These are phyloP conservation scores for Ogataea dorogensis DNA, from an alignment of 805 yeast species.

Conservation along the genomic window DNA sequence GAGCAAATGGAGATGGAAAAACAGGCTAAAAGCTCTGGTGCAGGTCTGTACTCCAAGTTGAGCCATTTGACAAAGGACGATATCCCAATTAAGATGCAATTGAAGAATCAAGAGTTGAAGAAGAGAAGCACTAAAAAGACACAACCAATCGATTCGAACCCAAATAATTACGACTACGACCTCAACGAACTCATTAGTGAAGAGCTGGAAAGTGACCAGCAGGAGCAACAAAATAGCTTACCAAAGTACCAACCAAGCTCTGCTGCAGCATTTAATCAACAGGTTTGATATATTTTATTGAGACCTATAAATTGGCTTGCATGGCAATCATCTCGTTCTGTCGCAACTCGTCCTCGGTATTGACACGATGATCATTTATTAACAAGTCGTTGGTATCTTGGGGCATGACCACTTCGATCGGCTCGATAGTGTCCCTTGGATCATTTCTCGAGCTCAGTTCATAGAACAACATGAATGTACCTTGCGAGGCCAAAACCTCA, in stretches of 20 bases:
- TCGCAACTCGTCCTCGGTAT: slow-evolving; percentile 17
- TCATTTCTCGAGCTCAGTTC: slow-evolving; percentile 44
- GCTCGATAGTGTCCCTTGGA: slow-evolving; percentile 15
- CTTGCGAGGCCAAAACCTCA: slow-evolving; percentile 79
- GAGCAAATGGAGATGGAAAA: slow-evolving; percentile 18
- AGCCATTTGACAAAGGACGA: slow-evolving; percentile 28
- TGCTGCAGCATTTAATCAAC: slow-evolving; percentile 1
- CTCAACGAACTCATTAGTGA: slow-evolving; percentile 45
- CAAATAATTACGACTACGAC: slow-evolving; percentile 47
- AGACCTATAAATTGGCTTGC: slow-evolving; percentile 19
- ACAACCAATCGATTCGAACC: slow-evolving; percentile 30
- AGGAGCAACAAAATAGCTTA: slow-evolving; percentile 5
- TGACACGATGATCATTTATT: background rate
- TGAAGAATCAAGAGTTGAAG: slow-evolving; percentile 23
- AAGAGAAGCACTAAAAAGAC: slow-evolving; percentile 14
- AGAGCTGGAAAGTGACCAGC: slow-evolving; percentile 29
- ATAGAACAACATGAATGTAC: slow-evolving; percentile 91
- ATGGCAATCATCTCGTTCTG: slow-evolving; percentile 23
- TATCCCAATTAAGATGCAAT: slow-evolving; percentile 30
- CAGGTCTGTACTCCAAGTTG: slow-evolving; percentile 28
- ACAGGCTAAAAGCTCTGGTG: slow-evolving; percentile 17
- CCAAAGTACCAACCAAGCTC: slow-evolving; percentile 1
- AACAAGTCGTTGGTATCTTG: slow-evolving; percentile 1
- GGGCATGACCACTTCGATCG: slow-evolving; percentile 9
- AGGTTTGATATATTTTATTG: slow-evolving; percentile 1